phyloP scores from a whole-genome alignment of 805 yeast genomes.

The Pichia rugopelliculosa region DNA sequence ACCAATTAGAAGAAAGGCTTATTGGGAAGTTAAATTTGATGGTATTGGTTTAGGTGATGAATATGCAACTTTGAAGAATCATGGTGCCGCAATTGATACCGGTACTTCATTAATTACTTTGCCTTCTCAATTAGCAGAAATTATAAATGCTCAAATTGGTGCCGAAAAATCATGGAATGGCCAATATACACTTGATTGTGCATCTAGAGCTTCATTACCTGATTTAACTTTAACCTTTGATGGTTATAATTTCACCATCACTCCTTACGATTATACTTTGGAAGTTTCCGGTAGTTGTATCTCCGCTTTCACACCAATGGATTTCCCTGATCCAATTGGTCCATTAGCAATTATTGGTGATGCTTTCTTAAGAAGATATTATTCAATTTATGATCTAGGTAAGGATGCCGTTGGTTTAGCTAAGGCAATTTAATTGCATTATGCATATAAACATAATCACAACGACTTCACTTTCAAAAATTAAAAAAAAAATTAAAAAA shows the following conservation, averaged over 20 bases:
- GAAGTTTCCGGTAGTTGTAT: constrained; percentile 94
- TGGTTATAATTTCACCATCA: constrained; percentile 86
- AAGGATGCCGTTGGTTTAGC: constrained; percentile 95
- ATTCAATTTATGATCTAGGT: constrained; percentile 88
- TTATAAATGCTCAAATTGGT: constrained; percentile 90
- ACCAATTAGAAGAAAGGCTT: constrained; percentile 98
- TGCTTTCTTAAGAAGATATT: constrained; percentile 91
- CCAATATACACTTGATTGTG: constrained; percentile 92
- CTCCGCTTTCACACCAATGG: constrained; percentile 95
- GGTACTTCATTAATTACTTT: constrained; percentile 95
- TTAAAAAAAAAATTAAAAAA: background rate
- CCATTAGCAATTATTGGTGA: constrained; percentile 96
- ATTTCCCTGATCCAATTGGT: constrained; percentile 94
- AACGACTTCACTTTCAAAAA: background rate
- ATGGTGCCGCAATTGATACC: constrained; percentile 98
- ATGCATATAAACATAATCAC: background rate
- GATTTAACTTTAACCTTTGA: constrained; percentile 85
- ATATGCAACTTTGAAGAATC: constrained; percentile 68
- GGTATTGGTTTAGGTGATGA: constrained; percentile 90
- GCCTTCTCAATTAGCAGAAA: constrained; percentile 94
- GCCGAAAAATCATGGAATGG: constrained; percentile 98
- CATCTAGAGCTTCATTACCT: constrained; percentile 72
- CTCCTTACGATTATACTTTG: constrained; percentile 86
- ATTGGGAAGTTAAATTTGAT: constrained; percentile 96
- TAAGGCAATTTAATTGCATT: constrained; percentile 41